Percentiles rank a stretch among this genome's conserved stretches.
These are phyloP conservation scores for Gremmenia infestans DNA, from an alignment of 2,329 filamentous ascomycete species.

Conservation along the genomic window DNA sequence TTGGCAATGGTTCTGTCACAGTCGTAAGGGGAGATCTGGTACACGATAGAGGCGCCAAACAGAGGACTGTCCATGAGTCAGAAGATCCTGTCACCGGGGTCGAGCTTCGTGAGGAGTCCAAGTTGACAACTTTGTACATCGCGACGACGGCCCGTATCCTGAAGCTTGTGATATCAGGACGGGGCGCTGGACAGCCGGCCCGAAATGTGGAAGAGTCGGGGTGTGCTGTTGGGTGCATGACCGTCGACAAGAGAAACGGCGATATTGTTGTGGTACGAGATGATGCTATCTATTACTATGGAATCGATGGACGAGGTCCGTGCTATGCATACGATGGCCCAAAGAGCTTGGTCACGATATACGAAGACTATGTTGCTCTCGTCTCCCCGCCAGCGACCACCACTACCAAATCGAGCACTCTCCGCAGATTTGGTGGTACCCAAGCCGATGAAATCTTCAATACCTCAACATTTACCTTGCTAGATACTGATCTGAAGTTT, in stretches of 20 bases:
- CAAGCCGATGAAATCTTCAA: constrained; percentile 76
- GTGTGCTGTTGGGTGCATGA: constrained; percentile 94
- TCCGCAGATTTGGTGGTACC: constrained; percentile 66
- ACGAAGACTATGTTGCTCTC: constrained; percentile 80
- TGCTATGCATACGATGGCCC: constrained; percentile 88
- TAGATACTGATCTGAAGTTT: constrained; percentile 89
- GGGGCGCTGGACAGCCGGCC: constrained; percentile 83
- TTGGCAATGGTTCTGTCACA: constrained; percentile 91
- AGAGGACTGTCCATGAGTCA: constrained; percentile 92
- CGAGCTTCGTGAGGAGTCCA: constrained; percentile 60
- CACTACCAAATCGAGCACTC: constrained; percentile 49
- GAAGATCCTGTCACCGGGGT: constrained; percentile 95
- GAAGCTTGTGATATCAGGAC: constrained; percentile 79
- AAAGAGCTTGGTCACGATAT: constrained; percentile 76
- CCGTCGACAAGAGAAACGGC: constrained; percentile 70
- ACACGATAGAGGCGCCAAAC: constrained; percentile 89
- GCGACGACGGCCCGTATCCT: constrained; percentile 85
- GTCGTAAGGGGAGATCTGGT: constrained; percentile 91
- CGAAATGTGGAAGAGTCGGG: constrained; percentile 85
- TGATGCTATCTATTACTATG: constrained; percentile 94
- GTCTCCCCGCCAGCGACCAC: constrained; percentile 64
- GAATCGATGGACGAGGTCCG: constrained; percentile 74
- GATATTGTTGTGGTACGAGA: constrained; percentile 90
- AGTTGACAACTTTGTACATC: constrained; percentile 76
- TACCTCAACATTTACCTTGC: constrained; percentile 79